phyloP scores from a whole-genome alignment of 1,139 yeast species.

The Protomyces inundatus region DNA sequence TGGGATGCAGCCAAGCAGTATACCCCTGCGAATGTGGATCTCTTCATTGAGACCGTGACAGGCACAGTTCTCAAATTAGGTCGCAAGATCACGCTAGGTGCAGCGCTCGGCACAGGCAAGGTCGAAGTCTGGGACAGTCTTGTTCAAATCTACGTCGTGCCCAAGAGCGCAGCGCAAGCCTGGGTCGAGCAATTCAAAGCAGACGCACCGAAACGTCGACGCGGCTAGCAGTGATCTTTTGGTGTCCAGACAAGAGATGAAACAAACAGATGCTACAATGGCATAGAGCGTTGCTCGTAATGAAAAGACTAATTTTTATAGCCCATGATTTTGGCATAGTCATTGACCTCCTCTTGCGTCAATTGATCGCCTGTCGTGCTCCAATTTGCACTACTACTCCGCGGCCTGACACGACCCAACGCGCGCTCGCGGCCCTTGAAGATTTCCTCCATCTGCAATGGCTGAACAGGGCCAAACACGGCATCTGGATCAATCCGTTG shows the following conservation, averaged over 20 bases:
- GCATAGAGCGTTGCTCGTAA: not conserved
- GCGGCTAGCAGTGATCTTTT: not conserved
- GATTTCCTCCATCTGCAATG: slow-evolving; percentile 62
- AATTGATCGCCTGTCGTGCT: slow-evolving; percentile 44
- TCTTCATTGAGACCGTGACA: slow-evolving; percentile 67
- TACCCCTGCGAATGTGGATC: slow-evolving; percentile 55
- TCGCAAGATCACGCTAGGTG: slow-evolving; percentile 61
- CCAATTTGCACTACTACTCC: slow-evolving; percentile 60
- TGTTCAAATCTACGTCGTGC: slow-evolving; percentile 70
- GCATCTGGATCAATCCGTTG: slow-evolving; percentile 60
- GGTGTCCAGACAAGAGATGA: not conserved
- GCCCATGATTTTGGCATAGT: slow-evolving; percentile 54
- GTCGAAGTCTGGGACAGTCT: slow-evolving; percentile 76
- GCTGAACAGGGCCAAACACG: slow-evolving; percentile 74
- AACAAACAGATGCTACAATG: not conserved
- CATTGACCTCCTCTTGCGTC: slow-evolving; percentile 47
- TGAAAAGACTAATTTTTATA: slow-evolving; percentile 35
- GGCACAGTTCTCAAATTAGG: slow-evolving; percentile 80
- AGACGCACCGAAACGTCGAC: not conserved
- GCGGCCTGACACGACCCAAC: slow-evolving; percentile 48
- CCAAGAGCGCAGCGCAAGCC: slow-evolving; percentile 56
- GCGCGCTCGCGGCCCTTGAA: slow-evolving; percentile 46
- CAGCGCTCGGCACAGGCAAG: slow-evolving; percentile 46
- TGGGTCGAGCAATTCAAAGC: slow-evolving; percentile 66
- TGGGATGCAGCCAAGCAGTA: slow-evolving; percentile 64